phyloP scores from a whole-genome alignment of 179 eudicot genomes.

The Spinacia oleracea region DNA sequence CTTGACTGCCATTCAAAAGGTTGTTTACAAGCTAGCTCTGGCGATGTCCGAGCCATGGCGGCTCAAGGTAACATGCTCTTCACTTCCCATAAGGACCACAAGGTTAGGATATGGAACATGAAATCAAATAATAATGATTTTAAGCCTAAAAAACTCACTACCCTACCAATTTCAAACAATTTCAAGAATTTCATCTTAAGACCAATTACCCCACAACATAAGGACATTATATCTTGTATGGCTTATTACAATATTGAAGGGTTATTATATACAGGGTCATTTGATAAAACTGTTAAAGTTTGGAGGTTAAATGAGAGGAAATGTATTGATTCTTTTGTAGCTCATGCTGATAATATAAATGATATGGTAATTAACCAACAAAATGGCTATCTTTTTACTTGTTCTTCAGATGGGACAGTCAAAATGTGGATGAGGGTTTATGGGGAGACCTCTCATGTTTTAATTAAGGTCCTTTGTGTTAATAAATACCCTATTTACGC shows the following conservation, averaged over 20 bases:
- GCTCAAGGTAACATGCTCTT: conserved; percentile 47
- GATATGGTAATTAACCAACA: conserved; percentile 51
- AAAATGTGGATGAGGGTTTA: conserved; percentile 64
- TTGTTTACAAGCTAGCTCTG: conserved; percentile 40
- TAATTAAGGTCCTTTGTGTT: conserved; percentile 55
- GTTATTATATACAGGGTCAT: conserved; percentile 60
- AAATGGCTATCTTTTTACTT: conserved; percentile 55
- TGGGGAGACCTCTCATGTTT: conserved; percentile 53
- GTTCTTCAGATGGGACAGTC: conserved; percentile 62
- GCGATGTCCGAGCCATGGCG: conserved; percentile 47
- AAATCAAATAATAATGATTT: conserved; percentile 18
- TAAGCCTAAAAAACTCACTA: conserved; percentile 42
- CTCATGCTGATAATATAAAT: conserved; percentile 54
- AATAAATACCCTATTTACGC: conserved; percentile 61
- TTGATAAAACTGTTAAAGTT: conserved; percentile 53
- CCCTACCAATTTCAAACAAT: conserved; percentile 39
- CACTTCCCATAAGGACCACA: conserved; percentile 53
- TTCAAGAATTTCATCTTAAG: conserved; percentile 7
- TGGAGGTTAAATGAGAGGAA: conserved; percentile 51
- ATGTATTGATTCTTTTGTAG: conserved; percentile 58
- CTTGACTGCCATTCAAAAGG: conserved; percentile 53
- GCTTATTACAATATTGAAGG: conserved; percentile 57
- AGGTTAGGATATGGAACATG: conserved; percentile 48
- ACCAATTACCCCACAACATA: conserved; percentile 36
- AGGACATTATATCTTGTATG: conserved; percentile 58